Evolutionary conservation across 345 rosid genomes (phyloP).

Genomic region (Rhodamnia rubescens): DNA sequence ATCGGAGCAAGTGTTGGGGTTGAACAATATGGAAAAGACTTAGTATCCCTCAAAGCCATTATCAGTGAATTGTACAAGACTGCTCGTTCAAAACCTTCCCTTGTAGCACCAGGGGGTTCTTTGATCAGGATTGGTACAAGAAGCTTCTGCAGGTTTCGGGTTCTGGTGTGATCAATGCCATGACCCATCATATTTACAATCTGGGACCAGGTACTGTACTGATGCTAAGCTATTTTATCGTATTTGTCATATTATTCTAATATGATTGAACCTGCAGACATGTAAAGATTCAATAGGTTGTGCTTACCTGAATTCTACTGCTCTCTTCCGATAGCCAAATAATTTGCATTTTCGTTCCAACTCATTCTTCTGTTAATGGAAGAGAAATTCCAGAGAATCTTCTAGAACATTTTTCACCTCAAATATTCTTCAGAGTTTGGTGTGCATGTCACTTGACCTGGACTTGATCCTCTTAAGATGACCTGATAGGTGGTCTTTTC

Average conservation of each 20-base stretch:
- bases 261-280: not conserved
- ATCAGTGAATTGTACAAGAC: conserved; percentile 46
- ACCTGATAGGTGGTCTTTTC: not conserved
- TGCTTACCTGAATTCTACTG: not conserved
- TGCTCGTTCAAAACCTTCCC: conserved; percentile 36
- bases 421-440: not conserved
- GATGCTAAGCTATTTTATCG: not conserved
- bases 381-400: not conserved
- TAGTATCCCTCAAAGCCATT: conserved; percentile 48
- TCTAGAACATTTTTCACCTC: not conserved
- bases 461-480: not conserved
- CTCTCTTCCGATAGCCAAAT: not conserved
- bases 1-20: conserved; percentile 81
- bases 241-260: not conserved
- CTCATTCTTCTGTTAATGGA: not conserved
- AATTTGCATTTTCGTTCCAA: not conserved
- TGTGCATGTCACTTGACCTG: not conserved
- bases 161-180: conserved; percentile 31
- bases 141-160: conserved; percentile 78
- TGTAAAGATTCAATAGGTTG: not conserved
- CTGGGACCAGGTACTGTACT: conserved; percentile 68
- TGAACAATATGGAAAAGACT: conserved; percentile 71
- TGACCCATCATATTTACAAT: conserved; percentile 95
- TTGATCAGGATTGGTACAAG: conserved; percentile 54
- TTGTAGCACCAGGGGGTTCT: conserved; percentile 98